phyloP scores from a whole-genome alignment of 2,329 filamentous ascomycete species.

The Diaporthe amygdali region DNA sequence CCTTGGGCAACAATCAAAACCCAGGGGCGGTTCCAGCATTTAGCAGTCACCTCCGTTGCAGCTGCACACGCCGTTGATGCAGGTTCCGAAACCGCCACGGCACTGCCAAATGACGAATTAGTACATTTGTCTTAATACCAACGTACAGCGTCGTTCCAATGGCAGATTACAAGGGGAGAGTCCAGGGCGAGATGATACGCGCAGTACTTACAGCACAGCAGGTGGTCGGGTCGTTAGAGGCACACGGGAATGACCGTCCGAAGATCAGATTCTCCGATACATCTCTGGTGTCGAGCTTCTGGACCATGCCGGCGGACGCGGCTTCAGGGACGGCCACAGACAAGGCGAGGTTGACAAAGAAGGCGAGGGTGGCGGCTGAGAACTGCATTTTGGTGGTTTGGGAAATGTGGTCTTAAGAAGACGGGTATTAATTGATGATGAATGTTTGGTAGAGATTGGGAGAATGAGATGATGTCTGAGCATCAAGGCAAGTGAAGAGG shows the following conservation, averaged over 20 bases:
- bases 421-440: not conserved
- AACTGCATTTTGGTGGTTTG: constrained; percentile 36
- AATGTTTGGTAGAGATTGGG: not conserved
- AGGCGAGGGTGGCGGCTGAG: constrained; percentile 31
- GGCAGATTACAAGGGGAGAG: not conserved
- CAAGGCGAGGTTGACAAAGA: constrained; percentile 33
- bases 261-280: not conserved
- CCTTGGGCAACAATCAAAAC: too few relatives aligned
- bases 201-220: constrained; percentile 17
- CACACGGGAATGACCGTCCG: not conserved
- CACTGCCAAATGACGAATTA: not conserved
- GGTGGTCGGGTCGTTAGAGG: constrained; percentile 1
- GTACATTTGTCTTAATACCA: not conserved
- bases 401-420: not conserved
- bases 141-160: not conserved
- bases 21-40: not conserved
- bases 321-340: constrained; percentile 31
- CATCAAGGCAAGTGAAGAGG: not conserved
- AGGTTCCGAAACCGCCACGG: constrained; percentile 18
- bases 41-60: constrained; percentile 18
- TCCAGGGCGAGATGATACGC: too few relatives aligned
- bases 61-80: constrained; percentile 16
- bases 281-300: constrained; percentile 8
- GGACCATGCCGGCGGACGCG: constrained; percentile 4
- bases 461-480: not conserved